Evolutionary conservation across 1,284 basidiomycete genomes (phyloP).

Genomic region (Naganishia sp.): DNA sequence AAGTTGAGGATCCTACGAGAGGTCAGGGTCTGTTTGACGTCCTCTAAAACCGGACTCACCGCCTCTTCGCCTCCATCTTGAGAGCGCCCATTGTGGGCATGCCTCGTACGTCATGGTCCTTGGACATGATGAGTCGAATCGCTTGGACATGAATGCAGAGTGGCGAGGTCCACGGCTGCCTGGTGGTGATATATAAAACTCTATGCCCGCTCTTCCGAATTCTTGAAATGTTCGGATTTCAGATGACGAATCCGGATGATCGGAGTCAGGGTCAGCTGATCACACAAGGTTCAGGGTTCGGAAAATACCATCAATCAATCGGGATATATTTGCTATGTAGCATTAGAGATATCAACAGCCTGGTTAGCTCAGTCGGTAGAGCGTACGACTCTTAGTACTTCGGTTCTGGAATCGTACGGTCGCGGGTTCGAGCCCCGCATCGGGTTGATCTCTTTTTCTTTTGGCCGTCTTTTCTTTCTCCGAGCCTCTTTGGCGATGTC

Average conservation of each 20-base stretch:
- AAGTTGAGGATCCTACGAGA: constrained; percentile 28
- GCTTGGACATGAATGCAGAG: too few relatives aligned
- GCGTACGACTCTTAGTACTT: constrained; percentile 25
- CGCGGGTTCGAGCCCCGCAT: constrained; percentile 27
- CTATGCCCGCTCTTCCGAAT: too few relatives aligned
- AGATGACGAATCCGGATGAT: not conserved
- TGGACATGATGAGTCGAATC: too few relatives aligned
- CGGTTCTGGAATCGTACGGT: constrained; percentile 8
- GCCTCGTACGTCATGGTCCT: not conserved
- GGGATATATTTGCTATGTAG: too few relatives aligned
- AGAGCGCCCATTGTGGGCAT: not conserved
- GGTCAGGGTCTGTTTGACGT: not conserved
- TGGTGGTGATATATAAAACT: too few relatives aligned
- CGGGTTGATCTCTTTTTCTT: constrained; percentile 12
- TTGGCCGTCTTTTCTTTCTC: not conserved
- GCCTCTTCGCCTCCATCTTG: constrained; percentile 11
- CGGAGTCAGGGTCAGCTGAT: too few relatives aligned
- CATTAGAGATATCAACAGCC: not conserved
- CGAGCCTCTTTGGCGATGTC: too few relatives aligned
- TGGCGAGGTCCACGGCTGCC: too few relatives aligned
- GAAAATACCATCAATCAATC: too few relatives aligned
- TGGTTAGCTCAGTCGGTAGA: constrained; percentile 30
- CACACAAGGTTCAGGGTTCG: too few relatives aligned
- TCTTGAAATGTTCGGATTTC: too few relatives aligned
- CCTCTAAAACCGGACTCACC: not conserved